Base-by-base conservation (phyloP, 176 grass and related monocot genomes). In the Panicum miliaceum region DNA sequence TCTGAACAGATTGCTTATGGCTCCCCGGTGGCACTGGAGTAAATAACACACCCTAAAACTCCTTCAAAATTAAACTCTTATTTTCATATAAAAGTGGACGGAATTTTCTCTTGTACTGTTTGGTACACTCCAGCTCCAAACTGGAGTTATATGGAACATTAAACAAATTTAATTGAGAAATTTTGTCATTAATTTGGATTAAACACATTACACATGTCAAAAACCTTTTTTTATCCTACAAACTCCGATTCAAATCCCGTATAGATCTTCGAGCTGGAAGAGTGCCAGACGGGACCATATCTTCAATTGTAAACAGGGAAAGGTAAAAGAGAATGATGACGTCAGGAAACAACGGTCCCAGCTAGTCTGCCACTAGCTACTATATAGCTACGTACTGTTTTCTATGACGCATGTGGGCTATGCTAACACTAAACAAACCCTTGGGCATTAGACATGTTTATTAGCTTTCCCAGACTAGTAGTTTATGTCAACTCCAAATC, bases 401-500 rank as follows among this genome's bases (percentile, higher is more conserved):
- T 71, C 41, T 67, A 27, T 46, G 68, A 46, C 22, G 12, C 57
- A 46, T 32, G 25, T 18, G 76, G 38, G 38, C 12, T 78, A 53
- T 34, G 60, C 4, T 29, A 42, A 22, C n/a, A 56, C 46, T 76
- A 56, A 54, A 56, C 46, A 29, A 76, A 64, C 1, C 43, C 46
- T 7, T 12, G 4, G 56, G 25, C 52, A 72, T 4, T 35, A 59
- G 18, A 56, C 29, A 65, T 65, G 29, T 65, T 18, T 19, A 66
- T 37, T 82, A 56, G 19, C 27, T 56, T 5, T 14, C 1, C 16
- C 37, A 14, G 5, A 25, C 26, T 68, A 25, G 19, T 68, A 58
- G 12, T 60, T 71, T 78, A 27, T 43, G 53, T 71, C 40, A 47
- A 36, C 63, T 60, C 64, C 41, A 84, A 67, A 77, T 84, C 62